phyloP scores from a whole-genome alignment of 2,329 filamentous ascomycete species.

The Diaporthe sp. region DNA sequence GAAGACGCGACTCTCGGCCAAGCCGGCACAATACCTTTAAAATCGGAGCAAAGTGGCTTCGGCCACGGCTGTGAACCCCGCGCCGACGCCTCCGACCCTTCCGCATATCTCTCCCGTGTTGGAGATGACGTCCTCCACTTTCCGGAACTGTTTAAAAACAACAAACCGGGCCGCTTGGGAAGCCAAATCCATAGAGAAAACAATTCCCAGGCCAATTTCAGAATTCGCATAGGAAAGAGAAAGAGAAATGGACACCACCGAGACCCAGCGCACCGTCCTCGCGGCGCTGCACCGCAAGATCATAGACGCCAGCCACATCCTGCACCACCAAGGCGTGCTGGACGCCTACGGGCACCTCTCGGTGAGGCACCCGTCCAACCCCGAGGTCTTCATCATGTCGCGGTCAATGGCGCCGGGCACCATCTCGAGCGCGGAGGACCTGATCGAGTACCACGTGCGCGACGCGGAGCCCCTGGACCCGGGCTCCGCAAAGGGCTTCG shows the following conservation, averaged over 20 bases:
- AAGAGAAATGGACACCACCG: constrained; percentile 19
- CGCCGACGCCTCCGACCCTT: background rate
- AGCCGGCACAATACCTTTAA: background rate
- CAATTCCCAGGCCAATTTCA: too few species aligned
- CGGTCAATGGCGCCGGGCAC: constrained; percentile 61
- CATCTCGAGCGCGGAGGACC: constrained; percentile 57
- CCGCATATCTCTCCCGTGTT: background rate
- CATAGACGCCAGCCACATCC: constrained; percentile 64
- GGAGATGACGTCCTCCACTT: constrained; percentile 8
- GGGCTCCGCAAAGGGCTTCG: constrained; percentile 55
- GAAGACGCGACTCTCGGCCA: background rate
- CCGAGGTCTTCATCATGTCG: constrained; percentile 63
- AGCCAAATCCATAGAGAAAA: too few species aligned
- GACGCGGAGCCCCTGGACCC: constrained; percentile 58
- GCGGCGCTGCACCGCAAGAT: constrained; percentile 45
- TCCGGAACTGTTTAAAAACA: background rate
- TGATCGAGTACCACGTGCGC: constrained; percentile 61
- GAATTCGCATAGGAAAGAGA: background rate
- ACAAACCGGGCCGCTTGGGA: too few species aligned
- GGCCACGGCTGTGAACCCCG: background rate
- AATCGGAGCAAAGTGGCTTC: background rate
- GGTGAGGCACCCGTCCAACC: constrained; percentile 61
- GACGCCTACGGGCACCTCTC: constrained; percentile 70
- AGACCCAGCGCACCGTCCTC: constrained; percentile 23
- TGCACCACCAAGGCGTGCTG: constrained; percentile 63